phyloP scores from a whole-genome alignment of 495 filamentous ascomycete species.

The Talaromyces ruber region DNA sequence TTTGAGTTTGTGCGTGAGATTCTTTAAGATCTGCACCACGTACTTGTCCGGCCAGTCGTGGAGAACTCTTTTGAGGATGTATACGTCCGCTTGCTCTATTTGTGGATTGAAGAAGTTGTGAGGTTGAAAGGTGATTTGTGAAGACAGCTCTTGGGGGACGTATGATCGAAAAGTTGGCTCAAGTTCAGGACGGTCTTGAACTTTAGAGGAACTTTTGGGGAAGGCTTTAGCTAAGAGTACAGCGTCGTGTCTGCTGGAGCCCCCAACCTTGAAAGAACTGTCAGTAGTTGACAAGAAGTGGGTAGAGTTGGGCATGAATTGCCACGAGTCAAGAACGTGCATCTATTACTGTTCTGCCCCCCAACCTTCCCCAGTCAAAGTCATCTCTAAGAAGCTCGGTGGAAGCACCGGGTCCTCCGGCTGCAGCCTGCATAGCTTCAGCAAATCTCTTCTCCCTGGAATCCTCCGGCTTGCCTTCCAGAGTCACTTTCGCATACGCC shows the following conservation, averaged over 20 bases:
- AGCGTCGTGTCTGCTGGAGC: too few relatives aligned
- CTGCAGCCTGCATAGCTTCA: too few relatives aligned
- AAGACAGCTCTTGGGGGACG: background rate
- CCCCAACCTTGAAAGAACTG: background rate
- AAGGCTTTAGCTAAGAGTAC: background rate
- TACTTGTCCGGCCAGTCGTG: slow-evolving; percentile 40
- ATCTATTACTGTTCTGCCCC: too few relatives aligned
- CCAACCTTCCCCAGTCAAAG: too few relatives aligned
- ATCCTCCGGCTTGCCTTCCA: too few relatives aligned
- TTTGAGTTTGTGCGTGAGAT: slow-evolving; percentile 30
- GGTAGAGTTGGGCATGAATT: too few relatives aligned
- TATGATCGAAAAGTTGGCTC: background rate
- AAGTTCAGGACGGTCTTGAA: background rate
- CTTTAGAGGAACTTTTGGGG: background rate
- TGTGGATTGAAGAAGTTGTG: slow-evolving; percentile 29
- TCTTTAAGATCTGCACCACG: slow-evolving; percentile 25
- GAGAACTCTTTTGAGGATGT: slow-evolving; percentile 39
- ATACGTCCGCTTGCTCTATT: slow-evolving; percentile 34
- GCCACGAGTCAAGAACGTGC: too few relatives aligned
- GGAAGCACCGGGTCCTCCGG: too few relatives aligned
- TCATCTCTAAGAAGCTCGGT: too few relatives aligned
- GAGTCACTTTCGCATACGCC: background rate
- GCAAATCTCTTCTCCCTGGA: too few relatives aligned
- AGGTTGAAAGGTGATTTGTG: background rate
- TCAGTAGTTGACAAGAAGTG: too few relatives aligned